phyloP scores from a whole-genome alignment of 2,329 filamentous ascomycete genomes.

The Pseudopyrenochaeta lycopersici region DNA sequence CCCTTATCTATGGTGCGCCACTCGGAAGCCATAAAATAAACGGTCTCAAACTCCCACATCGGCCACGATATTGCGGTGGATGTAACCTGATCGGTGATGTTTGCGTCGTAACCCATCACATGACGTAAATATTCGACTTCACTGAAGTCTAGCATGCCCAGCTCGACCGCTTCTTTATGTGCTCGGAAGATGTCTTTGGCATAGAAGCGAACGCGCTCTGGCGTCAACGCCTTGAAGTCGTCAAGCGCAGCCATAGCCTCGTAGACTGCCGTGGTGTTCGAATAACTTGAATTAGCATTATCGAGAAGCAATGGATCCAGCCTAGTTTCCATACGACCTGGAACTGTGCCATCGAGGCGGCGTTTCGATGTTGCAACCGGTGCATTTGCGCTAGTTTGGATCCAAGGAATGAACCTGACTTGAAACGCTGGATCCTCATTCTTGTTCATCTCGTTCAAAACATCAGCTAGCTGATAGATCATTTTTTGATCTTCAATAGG shows the following conservation, averaged over 20 bases:
- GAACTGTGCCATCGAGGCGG: conserved; percentile 19
- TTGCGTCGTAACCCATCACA: conserved; percentile 55
- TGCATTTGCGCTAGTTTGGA: conserved; percentile 63
- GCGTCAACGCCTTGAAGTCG: conserved; percentile 15
- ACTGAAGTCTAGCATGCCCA: conserved; percentile 68
- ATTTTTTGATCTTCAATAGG: conserved; percentile 68
- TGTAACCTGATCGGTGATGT: conserved; percentile 56
- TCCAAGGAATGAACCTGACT: conserved; percentile 68
- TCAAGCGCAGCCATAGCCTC: conserved; percentile 19
- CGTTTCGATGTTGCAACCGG: conserved; percentile 43
- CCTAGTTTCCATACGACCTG: conserved; percentile 13
- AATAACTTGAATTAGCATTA: conserved; percentile 21
- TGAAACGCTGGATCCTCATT: conserved; percentile 49
- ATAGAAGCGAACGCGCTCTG: conserved; percentile 46
- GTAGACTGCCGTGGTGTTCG: conserved; percentile 19
- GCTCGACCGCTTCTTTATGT: conserved; percentile 60
- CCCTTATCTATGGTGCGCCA: conserved; percentile 70
- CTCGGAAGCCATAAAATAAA: conserved; percentile 65
- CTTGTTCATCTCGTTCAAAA: conserved; percentile 67
- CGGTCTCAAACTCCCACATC: conserved; percentile 55
- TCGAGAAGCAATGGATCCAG: background rate
- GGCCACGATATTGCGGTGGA: conserved; percentile 54
- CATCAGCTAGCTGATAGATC: conserved; percentile 67
- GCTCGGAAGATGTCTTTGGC: conserved; percentile 56
- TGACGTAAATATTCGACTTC: conserved; percentile 66